phyloP scores from a whole-genome alignment of 1,284 basidiomycete genomes.

The Apiotrichum laibachii region DNA sequence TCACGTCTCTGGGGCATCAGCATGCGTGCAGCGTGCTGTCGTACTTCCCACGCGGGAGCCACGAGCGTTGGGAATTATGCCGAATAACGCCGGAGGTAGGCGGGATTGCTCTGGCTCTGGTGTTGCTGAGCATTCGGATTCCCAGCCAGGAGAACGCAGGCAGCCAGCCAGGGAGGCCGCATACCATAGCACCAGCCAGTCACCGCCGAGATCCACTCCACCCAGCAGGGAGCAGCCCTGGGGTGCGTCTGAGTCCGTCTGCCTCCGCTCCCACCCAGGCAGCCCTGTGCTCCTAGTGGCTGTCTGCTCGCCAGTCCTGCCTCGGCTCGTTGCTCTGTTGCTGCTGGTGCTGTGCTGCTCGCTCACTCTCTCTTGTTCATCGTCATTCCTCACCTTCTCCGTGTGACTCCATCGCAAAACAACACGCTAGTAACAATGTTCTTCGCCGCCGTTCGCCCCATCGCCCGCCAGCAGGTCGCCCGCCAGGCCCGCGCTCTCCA shows the following conservation, averaged over 20 bases:
- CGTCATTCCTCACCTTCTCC: constrained; percentile 2
- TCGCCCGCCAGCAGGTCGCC: constrained; percentile 9
- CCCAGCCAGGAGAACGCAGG: too few relatives aligned
- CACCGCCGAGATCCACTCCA: too few relatives aligned
- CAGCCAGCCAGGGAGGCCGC: too few relatives aligned
- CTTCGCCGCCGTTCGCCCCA: constrained; percentile 17
- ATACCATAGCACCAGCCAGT: too few relatives aligned
- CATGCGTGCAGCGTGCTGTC: neutral
- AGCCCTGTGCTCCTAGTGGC: neutral
- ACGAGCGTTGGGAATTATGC: neutral
- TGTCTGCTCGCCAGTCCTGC: neutral
- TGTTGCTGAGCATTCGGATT: too few relatives aligned
- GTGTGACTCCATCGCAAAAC: constrained; percentile 7
- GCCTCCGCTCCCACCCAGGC: too few relatives aligned
- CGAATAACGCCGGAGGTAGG: constrained; percentile 2
- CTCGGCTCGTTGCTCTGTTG: neutral
- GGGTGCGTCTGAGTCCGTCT: too few relatives aligned
- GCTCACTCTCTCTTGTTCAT: neutral
- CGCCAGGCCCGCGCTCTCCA: constrained; percentile 19
- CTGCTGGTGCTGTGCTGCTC: neutral
- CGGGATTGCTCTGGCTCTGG: neutral
- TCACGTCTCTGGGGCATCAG: too few relatives aligned
- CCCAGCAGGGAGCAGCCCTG: too few relatives aligned
- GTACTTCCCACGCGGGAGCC: neutral
- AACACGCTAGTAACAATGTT: constrained; percentile 12